These are phyloP conservation scores for Vaccinium macrocarpon DNA, from an alignment of 148 eudicot genomes.

Conservation along the genomic window DNA sequence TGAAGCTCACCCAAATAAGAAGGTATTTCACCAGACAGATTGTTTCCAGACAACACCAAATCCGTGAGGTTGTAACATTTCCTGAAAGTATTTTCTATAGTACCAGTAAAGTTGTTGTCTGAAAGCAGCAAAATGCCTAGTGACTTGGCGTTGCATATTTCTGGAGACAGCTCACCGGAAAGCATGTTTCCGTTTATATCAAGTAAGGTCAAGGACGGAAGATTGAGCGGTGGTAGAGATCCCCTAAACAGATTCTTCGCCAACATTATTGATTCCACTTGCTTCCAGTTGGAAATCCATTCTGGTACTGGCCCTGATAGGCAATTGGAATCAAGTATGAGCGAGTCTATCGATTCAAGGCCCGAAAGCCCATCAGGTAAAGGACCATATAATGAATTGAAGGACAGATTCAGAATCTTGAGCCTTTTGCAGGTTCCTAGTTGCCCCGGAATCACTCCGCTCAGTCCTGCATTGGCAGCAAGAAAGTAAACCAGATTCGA, in stretches of 20 bases:
- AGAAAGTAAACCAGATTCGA: slow-evolving; percentile 49
- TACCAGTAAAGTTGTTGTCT: slow-evolving; percentile 70
- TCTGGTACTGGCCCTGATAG: slow-evolving; percentile 63
- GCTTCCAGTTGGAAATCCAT: slow-evolving; percentile 80
- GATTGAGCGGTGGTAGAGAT: slow-evolving; percentile 57
- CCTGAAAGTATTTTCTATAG: slow-evolving; percentile 50
- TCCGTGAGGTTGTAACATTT: slow-evolving; percentile 51
- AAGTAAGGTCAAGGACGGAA: slow-evolving; percentile 44
- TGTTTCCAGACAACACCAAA: slow-evolving; percentile 63
- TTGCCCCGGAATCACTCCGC: slow-evolving; percentile 63
- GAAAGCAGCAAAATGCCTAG: slow-evolving; percentile 45
- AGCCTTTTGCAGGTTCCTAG: slow-evolving; percentile 81
- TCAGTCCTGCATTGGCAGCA: slow-evolving; percentile 56
- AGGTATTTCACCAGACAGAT: slow-evolving; percentile 73
- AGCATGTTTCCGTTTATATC: slow-evolving; percentile 64
- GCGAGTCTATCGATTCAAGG: slow-evolving; percentile 54
- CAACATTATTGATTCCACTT: slow-evolving; percentile 45
- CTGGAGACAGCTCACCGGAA: slow-evolving; percentile 63
- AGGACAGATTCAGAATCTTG: slow-evolving; percentile 53
- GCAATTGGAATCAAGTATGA: slow-evolving; percentile 52
- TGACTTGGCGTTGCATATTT: slow-evolving; percentile 49
- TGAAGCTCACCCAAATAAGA: slow-evolving; percentile 67
- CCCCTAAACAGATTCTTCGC: slow-evolving; percentile 59
- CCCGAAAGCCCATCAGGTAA: slow-evolving; percentile 66
- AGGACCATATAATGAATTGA: slow-evolving; percentile 64